These are phyloP conservation scores for Gryganskiella cystojenkinii DNA, from an alignment of 192 early-diverging fungal species.

Conservation along the genomic window DNA sequence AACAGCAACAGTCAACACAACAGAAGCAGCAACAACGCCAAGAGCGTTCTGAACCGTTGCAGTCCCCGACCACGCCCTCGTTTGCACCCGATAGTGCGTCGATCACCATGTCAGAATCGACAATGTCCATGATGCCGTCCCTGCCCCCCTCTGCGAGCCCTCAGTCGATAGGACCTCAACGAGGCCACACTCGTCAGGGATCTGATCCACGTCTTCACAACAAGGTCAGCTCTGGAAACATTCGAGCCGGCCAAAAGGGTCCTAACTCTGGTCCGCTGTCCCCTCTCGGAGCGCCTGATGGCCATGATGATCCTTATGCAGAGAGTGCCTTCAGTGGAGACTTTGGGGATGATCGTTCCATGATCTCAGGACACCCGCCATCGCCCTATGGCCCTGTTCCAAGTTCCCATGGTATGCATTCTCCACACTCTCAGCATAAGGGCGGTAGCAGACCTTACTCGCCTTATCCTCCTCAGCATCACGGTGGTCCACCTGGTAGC, in stretches of 20 bases:
- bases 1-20: constrained; percentile 1
- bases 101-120: constrained; percentile 42
- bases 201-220: not conserved
- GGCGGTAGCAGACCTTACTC: not conserved
- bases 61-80: constrained; percentile 1
- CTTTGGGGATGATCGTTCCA: constrained; percentile 7
- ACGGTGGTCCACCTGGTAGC: not conserved
- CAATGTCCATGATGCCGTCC: constrained; percentile 46
- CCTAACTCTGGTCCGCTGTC: constrained; percentile 16
- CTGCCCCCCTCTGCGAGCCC: constrained; percentile 20
- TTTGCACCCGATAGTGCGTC: constrained; percentile 28
- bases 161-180: constrained; percentile 6
- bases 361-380: not conserved
- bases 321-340: constrained; percentile 35
- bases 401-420: not conserved
- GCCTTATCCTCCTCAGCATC: not conserved
- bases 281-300: not conserved
- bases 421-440: not conserved
- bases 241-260: not conserved
- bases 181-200: not conserved
- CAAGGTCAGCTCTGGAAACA: not conserved
- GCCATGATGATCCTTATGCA: constrained; percentile 38
- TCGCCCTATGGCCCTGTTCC: not conserved
- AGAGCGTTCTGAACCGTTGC: not conserved
- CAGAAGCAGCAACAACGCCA: constrained; percentile 10